Evolutionary conservation across 1,284 basidiomycete genomes (phyloP).

Genomic region (Blastosporella zonata): DNA sequence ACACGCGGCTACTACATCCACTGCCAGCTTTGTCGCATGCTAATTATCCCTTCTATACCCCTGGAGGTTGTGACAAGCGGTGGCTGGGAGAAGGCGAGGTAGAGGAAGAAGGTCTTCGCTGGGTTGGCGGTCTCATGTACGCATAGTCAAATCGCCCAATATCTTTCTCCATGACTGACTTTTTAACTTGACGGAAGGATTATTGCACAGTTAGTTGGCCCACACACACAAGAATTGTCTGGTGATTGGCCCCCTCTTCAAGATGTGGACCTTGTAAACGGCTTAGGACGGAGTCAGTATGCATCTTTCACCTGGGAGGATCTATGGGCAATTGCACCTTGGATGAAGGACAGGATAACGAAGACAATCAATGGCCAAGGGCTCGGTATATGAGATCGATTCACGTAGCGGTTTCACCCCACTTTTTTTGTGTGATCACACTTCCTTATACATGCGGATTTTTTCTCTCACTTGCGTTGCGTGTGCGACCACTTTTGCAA

Average conservation of each 20-base stretch:
- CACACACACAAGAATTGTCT: slow-evolving; percentile 38
- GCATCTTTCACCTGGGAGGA: slow-evolving; percentile 69
- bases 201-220: slow-evolving; percentile 56
- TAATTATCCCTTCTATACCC: slow-evolving; percentile 71
- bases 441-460: slow-evolving; percentile 1
- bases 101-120: slow-evolving; percentile 61
- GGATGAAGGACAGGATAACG: slow-evolving; percentile 64
- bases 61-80: slow-evolving; percentile 63
- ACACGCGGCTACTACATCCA: slow-evolving; percentile 51
- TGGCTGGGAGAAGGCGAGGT: slow-evolving; percentile 53
- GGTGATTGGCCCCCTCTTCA: slow-evolving; percentile 36
- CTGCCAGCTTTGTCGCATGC: slow-evolving; percentile 49
- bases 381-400: slow-evolving; percentile 47
- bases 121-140: slow-evolving; percentile 73
- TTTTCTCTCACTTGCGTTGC: slow-evolving; percentile 3
- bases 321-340: slow-evolving; percentile 68
- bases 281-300: slow-evolving; percentile 53
- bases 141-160: slow-evolving; percentile 19
- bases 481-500: not conserved
- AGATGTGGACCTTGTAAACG: slow-evolving; percentile 49
- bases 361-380: slow-evolving; percentile 66
- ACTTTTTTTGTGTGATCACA: slow-evolving; percentile 8
- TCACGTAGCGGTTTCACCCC: not conserved
- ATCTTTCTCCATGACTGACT: not conserved
- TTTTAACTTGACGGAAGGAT: slow-evolving; percentile 42